Evolutionary conservation across 805 yeast species (phyloP), one percentile per base, ranked within the genome.

Genomic region (Yamadazyma scolyti): DNA sequence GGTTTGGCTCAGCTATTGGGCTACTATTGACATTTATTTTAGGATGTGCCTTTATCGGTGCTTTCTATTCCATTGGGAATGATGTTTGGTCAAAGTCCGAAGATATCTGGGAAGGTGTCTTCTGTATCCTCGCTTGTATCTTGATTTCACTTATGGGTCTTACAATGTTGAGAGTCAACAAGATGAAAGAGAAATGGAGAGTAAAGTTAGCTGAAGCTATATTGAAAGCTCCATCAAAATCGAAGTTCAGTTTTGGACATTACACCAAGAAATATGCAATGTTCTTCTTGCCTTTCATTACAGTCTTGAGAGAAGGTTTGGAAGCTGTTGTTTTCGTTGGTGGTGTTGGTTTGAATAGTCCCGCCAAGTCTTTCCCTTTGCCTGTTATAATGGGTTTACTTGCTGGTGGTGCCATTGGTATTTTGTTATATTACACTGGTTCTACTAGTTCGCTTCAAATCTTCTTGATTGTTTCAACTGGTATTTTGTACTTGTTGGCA

Each of bases 121-220:
- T 90, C 56, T 85, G 94, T 62, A 65, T 90, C 44, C 78, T 90
- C 57, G 98, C 97, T 2, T 76, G 95, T 0, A 65, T 85, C 27
- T 76, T 90, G 77, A 90, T 90, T 53, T 76, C 96, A 8, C 48
- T 82, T 48, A 89, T 90, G 97, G 97, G 98, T 58, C 73, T 90
- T 51, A 95, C 97, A 35, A 85, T 90, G 96, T 74, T 90, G 53
- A 78, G 97, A 63, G 73, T 90, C 59, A 89, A 89, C 70, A 88
- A 89, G 70, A 86, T 89, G 95, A 88, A 87, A 65, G 90, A 78
- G 46, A 90, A 90, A 67, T 90, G 98, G 98, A 79, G 96, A 69
- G 72, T 88, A 45, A 90, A 90, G 67, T 84, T 90, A 54, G 96
- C 97, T 17, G 73, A 66, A 52, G 90, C 96, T 7, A 65, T 89